Evolutionary conservation across 345 rosid species (phyloP).

Genomic region (Acer negundo): DNA sequence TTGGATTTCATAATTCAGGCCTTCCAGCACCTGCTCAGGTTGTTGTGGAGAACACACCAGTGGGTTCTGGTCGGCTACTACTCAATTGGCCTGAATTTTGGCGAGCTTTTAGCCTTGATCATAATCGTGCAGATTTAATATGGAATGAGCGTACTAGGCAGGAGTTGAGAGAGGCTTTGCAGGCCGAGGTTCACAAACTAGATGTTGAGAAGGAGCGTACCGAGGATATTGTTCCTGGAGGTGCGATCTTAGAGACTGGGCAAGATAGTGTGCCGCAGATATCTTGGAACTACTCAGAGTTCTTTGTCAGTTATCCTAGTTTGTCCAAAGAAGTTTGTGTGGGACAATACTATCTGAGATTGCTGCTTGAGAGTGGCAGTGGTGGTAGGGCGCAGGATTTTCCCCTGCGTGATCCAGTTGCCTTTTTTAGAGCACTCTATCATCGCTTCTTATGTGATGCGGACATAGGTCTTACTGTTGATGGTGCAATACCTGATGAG

Average conservation of each 20-base stretch:
- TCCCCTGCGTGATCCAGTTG: slow-evolving; percentile 96
- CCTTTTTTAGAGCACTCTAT: slow-evolving; percentile 96
- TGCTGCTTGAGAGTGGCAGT: slow-evolving; percentile 95
- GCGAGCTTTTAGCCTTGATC: slow-evolving; percentile 98
- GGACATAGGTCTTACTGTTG: slow-evolving; percentile 92
- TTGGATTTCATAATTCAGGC: slow-evolving; percentile 51
- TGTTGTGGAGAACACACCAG: slow-evolving; percentile 86
- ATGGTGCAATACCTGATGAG: slow-evolving; percentile 97
- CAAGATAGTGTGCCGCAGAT: slow-evolving; percentile 80
- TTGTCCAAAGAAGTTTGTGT: slow-evolving; percentile 99
- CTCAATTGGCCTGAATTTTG: slow-evolving; percentile 97
- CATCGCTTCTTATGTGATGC: slow-evolving; percentile 98
- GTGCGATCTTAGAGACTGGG: slow-evolving; percentile 61
- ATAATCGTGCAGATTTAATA: slow-evolving; percentile 97
- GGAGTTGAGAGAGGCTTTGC: slow-evolving; percentile 94
- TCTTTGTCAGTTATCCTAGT: slow-evolving; percentile 85
- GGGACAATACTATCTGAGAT: slow-evolving; percentile 94
- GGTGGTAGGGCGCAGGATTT: slow-evolving; percentile 93
- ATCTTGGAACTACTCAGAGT: slow-evolving; percentile 99
- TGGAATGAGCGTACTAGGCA: slow-evolving; percentile 99
- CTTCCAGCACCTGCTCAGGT: slow-evolving; percentile 98
- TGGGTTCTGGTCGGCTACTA: slow-evolving; percentile 92
- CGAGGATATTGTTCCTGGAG: slow-evolving; percentile 90
- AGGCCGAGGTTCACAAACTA: slow-evolving; percentile 93
- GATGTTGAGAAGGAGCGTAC: slow-evolving; percentile 97